Evolutionary conservation across 1,284 basidiomycete species (phyloP).

Genomic region (Trichosporon coremiiforme): DNA sequence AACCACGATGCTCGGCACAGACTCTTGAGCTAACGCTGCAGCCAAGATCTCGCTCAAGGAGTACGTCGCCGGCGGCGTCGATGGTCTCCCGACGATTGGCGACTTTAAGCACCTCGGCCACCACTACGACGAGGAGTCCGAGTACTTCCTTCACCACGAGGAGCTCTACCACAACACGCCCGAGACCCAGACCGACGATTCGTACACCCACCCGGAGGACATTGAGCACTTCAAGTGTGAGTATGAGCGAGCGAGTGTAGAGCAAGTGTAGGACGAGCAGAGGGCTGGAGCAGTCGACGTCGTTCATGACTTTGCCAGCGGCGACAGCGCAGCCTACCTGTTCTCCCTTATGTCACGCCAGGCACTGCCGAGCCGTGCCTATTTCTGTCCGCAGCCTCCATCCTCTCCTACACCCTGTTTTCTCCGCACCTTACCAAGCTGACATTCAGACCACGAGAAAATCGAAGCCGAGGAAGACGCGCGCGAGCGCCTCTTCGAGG

Average conservation of each 20-base stretch:
- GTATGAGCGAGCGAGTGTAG: conserved; percentile 15
- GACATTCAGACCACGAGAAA: conserved; percentile 69
- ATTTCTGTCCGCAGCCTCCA: not conserved
- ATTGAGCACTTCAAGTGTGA: conserved; percentile 51
- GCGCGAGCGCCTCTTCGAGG: conserved; percentile 53
- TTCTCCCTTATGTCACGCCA: not conserved
- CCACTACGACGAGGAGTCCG: conserved; percentile 59
- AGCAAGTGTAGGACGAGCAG: no score
- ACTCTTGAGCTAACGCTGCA: conserved; percentile 24
- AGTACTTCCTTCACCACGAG: conserved; percentile 86
- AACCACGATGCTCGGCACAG: not conserved
- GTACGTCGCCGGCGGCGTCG: conserved; percentile 74
- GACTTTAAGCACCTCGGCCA: conserved; percentile 85
- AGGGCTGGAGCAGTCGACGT: not conserved
- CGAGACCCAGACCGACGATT: conserved; percentile 93
- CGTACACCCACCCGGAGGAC: conserved; percentile 85
- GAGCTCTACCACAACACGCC: conserved; percentile 91
- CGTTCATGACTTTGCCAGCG: not conserved
- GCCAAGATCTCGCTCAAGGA: conserved; percentile 74
- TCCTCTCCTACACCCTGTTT: not conserved
- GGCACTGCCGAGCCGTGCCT: not conserved
- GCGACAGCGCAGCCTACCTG: not conserved
- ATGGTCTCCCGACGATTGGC: conserved; percentile 78
- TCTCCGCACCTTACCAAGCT: not conserved
- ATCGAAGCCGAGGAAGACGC: conserved; percentile 80